A percentile compares a stretch with the other conserved stretches of the same genome.
These are phyloP conservation scores for Claviceps cyperi DNA, from an alignment of 2,329 filamentous ascomycete genomes.

Conservation along the genomic window DNA sequence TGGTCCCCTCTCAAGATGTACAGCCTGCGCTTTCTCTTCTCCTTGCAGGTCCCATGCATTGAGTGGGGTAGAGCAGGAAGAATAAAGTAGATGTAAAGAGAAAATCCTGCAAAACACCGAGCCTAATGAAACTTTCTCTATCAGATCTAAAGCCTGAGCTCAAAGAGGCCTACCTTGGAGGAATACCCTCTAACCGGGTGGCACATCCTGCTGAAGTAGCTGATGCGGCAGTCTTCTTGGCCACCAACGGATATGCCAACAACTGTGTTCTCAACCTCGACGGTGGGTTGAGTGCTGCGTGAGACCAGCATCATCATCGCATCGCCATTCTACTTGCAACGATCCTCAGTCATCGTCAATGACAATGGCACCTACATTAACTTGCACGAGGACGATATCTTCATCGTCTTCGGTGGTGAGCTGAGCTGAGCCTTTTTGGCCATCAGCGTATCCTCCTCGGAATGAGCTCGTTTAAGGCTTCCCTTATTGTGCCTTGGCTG, in stretches of 20 bases:
- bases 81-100: background rate
- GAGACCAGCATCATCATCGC: constrained; percentile 10
- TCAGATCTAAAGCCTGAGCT: constrained; percentile 24
- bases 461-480: constrained; percentile 31
- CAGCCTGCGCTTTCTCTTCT: background rate
- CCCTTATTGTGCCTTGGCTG: constrained; percentile 19
- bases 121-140: constrained; percentile 21
- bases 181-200: constrained; percentile 52
- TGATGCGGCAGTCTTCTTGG: constrained; percentile 68
- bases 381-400: constrained; percentile 35
- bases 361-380: constrained; percentile 46
- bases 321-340: background rate
- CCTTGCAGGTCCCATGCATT: background rate
- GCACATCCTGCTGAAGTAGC: constrained; percentile 59
- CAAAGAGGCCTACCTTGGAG: constrained; percentile 23
- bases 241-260: constrained; percentile 66
- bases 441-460: constrained; percentile 27
- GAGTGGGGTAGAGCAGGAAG: background rate
- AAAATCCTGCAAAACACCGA: background rate
- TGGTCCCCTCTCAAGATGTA: constrained; percentile 4
- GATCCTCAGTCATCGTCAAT: constrained; percentile 24
- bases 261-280: constrained; percentile 80
- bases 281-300: constrained; percentile 62
- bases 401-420: constrained; percentile 13
- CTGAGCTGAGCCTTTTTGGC: constrained; percentile 40